Conservation (phyloP, 208 protist species). For the Leishmania martiniquensis region DNA sequence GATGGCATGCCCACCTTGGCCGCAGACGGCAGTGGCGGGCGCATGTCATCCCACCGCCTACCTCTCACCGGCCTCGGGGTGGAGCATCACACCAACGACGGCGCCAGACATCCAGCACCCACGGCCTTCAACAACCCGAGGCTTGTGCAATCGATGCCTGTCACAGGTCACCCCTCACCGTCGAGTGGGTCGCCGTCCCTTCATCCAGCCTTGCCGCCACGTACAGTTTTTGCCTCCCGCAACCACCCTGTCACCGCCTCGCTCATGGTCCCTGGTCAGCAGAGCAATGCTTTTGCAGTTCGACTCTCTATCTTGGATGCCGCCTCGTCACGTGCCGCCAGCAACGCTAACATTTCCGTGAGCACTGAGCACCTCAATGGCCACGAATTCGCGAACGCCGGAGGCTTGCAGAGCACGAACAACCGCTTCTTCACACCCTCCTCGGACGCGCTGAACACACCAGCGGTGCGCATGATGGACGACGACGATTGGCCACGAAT, state of each 20-base stretch:
- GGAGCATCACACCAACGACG: neutral
- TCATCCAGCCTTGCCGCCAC: slow-evolving; percentile 15
- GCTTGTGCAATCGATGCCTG: slow-evolving; percentile 5
- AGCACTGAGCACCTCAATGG: slow-evolving; percentile 30
- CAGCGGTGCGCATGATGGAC: slow-evolving; percentile 23
- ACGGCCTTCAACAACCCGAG: slow-evolving; percentile 1
- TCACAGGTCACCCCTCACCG: slow-evolving; percentile 2
- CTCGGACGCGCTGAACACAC: slow-evolving; percentile 27
- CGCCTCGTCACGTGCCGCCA: slow-evolving; percentile 12
- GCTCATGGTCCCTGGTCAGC: neutral
- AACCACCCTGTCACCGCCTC: slow-evolving; percentile 3
- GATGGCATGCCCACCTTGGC: neutral
- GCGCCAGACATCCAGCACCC: neutral
- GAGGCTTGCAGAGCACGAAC: slow-evolving; percentile 6
- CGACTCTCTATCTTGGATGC: slow-evolving; percentile 15
- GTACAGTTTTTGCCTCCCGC: neutral
- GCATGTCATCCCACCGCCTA: neutral
- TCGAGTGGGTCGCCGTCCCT: slow-evolving; percentile 9
- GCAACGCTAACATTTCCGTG: slow-evolving; percentile 24
- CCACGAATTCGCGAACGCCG: neutral
- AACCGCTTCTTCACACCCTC: slow-evolving; percentile 26
- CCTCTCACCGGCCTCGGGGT: neutral
- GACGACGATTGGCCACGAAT: slow-evolving; percentile 26
- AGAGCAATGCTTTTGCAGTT: slow-evolving; percentile 9
- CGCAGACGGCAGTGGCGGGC: neutral